Percentiles rank a stretch among this genome's conserved stretches.
Evolutionary conservation across 768 basidiomycete genomes (phyloP).

Genomic region (Rhodosporidiobolus sp.): DNA sequence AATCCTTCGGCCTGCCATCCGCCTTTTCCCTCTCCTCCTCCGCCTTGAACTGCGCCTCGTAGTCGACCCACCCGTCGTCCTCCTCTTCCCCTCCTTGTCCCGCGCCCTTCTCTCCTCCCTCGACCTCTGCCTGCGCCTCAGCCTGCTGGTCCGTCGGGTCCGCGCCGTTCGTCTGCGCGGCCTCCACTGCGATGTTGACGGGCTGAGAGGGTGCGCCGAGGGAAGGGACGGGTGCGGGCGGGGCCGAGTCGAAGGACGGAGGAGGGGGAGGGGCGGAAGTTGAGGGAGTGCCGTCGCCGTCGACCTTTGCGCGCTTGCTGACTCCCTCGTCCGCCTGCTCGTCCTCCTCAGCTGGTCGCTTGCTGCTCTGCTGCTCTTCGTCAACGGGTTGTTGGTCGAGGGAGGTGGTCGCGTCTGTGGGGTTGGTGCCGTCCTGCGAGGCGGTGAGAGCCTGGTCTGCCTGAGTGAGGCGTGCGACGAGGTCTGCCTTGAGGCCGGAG

Average conservation of each 20-base stretch:
- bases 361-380: background rate
- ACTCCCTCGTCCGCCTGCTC: too few species aligned
- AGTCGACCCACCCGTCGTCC: constrained; percentile 1
- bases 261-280: background rate
- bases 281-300: background rate
- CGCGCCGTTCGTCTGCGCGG: background rate
- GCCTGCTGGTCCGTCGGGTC: background rate
- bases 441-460: background rate
- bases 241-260: constrained; percentile 1
- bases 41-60: constrained; percentile 8
- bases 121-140: constrained; percentile 2
- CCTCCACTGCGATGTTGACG: background rate
- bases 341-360: background rate
- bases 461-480: constrained; percentile 24
- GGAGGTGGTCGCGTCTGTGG: too few species aligned
- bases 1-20: constrained; percentile 31
- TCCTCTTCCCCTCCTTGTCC: constrained; percentile 3
- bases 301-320: background rate
- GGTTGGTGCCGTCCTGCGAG: background rate
- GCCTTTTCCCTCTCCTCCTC: constrained; percentile 19
- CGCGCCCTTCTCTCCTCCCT: background rate
- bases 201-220: background rate
- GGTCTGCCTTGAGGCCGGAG: constrained; percentile 33
- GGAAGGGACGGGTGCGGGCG: background rate
- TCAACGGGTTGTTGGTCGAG: background rate